Conservation (phyloP, 768 basidiomycete species). For the Vishniacozyma victoriae region DNA sequence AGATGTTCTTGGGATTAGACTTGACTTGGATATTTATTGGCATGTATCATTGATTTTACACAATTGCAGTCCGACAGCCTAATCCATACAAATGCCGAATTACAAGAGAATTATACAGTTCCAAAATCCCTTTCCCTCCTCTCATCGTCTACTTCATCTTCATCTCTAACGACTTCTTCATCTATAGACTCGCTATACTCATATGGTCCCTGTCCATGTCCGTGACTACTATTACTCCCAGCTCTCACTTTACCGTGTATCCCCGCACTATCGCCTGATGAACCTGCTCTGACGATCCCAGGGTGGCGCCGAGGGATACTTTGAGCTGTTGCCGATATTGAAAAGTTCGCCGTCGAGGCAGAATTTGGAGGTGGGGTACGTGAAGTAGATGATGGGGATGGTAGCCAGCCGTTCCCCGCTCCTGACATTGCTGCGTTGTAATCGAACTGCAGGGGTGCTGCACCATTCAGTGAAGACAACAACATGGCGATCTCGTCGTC, state of each 20-base stretch:
- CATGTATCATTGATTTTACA: not conserved
- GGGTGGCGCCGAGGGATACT: no score
- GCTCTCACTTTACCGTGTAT: constrained; percentile 1
- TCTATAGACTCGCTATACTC: no score
- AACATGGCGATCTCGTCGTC: constrained; percentile 29
- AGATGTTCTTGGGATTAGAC: no score
- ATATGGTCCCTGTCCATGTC: not conserved
- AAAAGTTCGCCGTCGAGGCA: no score
- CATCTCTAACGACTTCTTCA: no score
- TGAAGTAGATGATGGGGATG: no score
- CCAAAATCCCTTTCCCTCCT: constrained; percentile 11
- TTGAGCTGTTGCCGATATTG: no score
- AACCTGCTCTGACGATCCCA: no score
- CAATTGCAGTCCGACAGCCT: not conserved
- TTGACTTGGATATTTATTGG: no score
- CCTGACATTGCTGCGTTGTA: no score
- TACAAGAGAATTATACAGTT: constrained; percentile 3
- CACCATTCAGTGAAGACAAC: constrained; percentile 13
- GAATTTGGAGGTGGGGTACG: no score
- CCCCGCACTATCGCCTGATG: constrained; percentile 3
- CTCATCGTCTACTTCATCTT: constrained; percentile 10
- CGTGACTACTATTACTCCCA: constrained; percentile 1
- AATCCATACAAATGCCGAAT: not conserved
- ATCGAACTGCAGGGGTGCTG: constrained; percentile 27
- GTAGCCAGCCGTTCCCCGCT: no score